Evolutionary conservation across 2,329 filamentous ascomycete genomes (phyloP), one percentile per base, ranked within the genome.

Genomic region (Tolypocladium ovalisporum): DNA sequence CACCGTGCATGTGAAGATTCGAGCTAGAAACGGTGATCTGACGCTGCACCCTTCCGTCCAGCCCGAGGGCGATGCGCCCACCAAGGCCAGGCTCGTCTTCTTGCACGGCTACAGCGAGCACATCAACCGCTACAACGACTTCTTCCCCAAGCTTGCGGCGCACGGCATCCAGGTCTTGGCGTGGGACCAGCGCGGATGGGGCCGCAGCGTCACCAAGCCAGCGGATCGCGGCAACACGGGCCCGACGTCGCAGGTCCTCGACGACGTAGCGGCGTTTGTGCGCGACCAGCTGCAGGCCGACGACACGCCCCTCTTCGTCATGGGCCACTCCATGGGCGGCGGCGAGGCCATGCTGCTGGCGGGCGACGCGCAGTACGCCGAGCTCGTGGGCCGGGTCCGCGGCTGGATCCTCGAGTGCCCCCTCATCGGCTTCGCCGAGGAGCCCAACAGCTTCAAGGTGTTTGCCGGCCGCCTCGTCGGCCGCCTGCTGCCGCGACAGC

Each of bases 31-130:
- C 22, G n/a, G 19, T 27, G 36, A 24, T 17, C 22, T 24, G 22
- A 32, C 22, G 36, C 53, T 49, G 47, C 37, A 39, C 6, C 40
- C 22, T 13, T n/a, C 13, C 19, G 13, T 24, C 24, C 52, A 85
- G 85, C 83, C 83, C 35, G 70, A 79, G 35, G 79, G 75, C 17
- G 29, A 22, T 29, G 47, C 47, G 17, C 72, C 78, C 15, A 72
- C 80, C 57, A 82, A 80, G 65, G 91, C 91, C 39, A 88, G 88
- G 63, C 71, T 96, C 54, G 78, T 94, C 65, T 88, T 95, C 72
- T 76, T 97, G 61, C 92, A 97, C 74, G 92, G 92, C 66, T 97
- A 92, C 78, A 90, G 85, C 70, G 92, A 96, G 72, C 90, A 95
- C 71, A 76, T 88, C 70, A 85, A 88, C 71, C 82, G 84, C 58